Percentiles rank a stretch among this genome's conserved stretches.
phyloP scores from a whole-genome alignment of 495 filamentous ascomycete genomes.

The Penicillium daleae region DNA sequence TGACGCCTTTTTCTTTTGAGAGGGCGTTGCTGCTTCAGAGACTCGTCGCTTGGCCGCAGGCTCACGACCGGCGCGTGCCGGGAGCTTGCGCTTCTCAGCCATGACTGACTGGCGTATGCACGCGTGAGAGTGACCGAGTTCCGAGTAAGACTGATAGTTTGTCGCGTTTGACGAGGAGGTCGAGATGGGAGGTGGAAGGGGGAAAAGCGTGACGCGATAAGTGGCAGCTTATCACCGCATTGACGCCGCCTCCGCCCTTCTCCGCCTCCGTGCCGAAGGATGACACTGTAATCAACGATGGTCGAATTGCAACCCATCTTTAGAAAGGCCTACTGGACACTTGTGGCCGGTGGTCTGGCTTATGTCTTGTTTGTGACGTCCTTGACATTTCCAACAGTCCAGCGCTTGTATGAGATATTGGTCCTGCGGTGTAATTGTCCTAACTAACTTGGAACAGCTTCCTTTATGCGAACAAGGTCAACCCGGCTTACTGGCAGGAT shows the following conservation, averaged over 20 bases:
- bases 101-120: conserved; percentile 22
- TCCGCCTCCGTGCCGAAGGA: conserved; percentile 10
- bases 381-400: conserved; percentile 53
- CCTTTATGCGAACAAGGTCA: conserved; percentile 76
- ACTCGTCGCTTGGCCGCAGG: conserved; percentile 50
- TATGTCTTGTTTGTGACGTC: conserved; percentile 54
- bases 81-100: conserved; percentile 53
- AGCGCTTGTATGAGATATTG: conserved; percentile 49
- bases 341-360: conserved; percentile 52
- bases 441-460: conserved; percentile 50
- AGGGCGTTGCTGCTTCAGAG: conserved; percentile 45
- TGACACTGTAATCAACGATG: conserved; percentile 30
- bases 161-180: background rate
- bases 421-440: conserved; percentile 10
- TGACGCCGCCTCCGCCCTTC: conserved; percentile 14
- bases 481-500: conserved; percentile 70
- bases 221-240: conserved; percentile 20
- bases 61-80: conserved; percentile 52
- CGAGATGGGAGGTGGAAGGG: conserved; percentile 24
- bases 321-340: conserved; percentile 61
- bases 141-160: background rate
- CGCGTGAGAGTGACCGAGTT: background rate
- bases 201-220: conserved; percentile 35
- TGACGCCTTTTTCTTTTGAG: conserved; percentile 44
- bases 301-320: conserved; percentile 51